Percentiles rank a stretch among this genome's conserved stretches.
Evolutionary conservation across 1,284 basidiomycete genomes (phyloP).

Genomic region (Xanthoconium separans): DNA sequence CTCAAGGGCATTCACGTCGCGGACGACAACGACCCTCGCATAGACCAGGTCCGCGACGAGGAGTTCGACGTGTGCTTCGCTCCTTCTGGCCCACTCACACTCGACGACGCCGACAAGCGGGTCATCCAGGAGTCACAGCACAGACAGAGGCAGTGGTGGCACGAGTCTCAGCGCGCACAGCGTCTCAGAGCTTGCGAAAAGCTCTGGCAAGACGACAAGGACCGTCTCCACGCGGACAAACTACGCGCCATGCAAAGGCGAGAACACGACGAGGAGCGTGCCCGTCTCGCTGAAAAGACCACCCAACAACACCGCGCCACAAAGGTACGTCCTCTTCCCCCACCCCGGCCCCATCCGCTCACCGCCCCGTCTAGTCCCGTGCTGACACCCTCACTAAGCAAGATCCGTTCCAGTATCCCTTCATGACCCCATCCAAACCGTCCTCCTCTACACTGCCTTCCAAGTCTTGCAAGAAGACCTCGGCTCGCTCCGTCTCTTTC

Average conservation of each 20-base stretch:
- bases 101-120: conserved; percentile 48
- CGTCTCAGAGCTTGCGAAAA: conserved; percentile 46
- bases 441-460: conserved; percentile 13
- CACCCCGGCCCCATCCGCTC: conserved; percentile 3
- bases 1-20: conserved; percentile 60
- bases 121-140: conserved; percentile 40
- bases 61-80: conserved; percentile 63
- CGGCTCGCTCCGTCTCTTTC: conserved; percentile 42
- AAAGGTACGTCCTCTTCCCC: conserved; percentile 15
- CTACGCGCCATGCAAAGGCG: conserved; percentile 35
- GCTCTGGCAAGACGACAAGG: conserved; percentile 52
- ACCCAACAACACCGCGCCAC: conserved; percentile 10
- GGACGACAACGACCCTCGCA: conserved; percentile 58
- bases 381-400: conserved; percentile 12
- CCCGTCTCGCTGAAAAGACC: conserved; percentile 32
- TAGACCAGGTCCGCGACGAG: conserved; percentile 60
- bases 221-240: conserved; percentile 43
- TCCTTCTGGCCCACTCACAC: conserved; percentile 49
- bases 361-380: conserved; percentile 18
- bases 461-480: conserved; percentile 10
- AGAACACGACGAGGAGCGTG: conserved; percentile 36
- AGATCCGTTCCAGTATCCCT: conserved; percentile 29
- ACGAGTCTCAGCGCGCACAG: conserved; percentile 40
- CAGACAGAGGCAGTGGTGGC: conserved; percentile 35
- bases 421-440: conserved; percentile 24